Percentiles rank a stretch among this genome's conserved stretches.
Evolutionary conservation across 176 grass and related monocot genomes (phyloP).

Genomic region (Carex cristatella): DNA sequence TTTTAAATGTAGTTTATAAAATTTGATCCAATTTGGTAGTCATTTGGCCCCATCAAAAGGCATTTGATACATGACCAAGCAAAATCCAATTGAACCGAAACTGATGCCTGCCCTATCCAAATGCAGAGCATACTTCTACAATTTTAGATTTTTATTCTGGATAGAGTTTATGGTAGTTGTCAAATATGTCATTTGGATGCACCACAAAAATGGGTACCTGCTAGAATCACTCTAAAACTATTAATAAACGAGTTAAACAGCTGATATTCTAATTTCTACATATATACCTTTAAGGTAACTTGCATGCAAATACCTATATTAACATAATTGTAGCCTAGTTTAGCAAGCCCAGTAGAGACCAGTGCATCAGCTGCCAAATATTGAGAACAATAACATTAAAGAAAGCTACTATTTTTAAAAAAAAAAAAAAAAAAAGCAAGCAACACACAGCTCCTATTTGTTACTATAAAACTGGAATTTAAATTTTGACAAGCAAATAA

Average conservation of each 20-base stretch:
- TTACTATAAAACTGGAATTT: background rate
- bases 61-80: background rate
- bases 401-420: background rate
- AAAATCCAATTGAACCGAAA: background rate
- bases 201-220: background rate
- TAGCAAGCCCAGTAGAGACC: constrained; percentile 66
- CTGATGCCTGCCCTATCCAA: background rate
- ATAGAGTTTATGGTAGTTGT: background rate
- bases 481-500: background rate
- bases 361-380: constrained; percentile 73
- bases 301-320: constrained; percentile 60
- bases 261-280: background rate
- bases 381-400: background rate
- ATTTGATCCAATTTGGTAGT: background rate
- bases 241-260: background rate
- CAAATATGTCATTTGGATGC: constrained; percentile 12
- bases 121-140: background rate
- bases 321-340: constrained; percentile 66
- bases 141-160: background rate
- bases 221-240: background rate
- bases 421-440: too few species aligned
- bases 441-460: background rate
- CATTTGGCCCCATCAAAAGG: background rate
- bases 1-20: background rate
- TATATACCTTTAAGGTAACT: background rate